These are phyloP conservation scores for Spergularia bocconei DNA, from an alignment of 148 eudicot species.

Conservation along the genomic window DNA sequence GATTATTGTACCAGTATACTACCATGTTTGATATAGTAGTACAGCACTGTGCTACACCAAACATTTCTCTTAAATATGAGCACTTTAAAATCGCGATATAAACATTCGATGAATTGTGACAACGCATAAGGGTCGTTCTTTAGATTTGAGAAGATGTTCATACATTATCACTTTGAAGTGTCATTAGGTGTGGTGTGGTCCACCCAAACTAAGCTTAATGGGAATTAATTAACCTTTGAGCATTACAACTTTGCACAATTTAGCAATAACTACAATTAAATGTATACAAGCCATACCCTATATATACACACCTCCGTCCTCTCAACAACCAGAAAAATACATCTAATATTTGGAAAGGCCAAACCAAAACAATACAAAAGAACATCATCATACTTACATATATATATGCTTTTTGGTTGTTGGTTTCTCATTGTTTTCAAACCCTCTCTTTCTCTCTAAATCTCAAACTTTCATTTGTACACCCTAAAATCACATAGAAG, in stretches of 20 bases:
- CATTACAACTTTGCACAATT: slow-evolving; percentile 27
- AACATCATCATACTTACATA: background rate
- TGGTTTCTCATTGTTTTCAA: slow-evolving; percentile 10
- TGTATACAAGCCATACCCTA: slow-evolving; percentile 22
- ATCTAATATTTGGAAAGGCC: background rate
- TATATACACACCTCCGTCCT: slow-evolving; percentile 21
- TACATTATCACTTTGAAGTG: slow-evolving; percentile 11
- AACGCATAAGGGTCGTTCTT: background rate
- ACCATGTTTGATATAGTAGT: too few relatives aligned
- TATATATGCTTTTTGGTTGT: background rate
- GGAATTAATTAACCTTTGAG: slow-evolving; percentile 11
- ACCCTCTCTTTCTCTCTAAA: background rate
- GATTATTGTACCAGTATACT: too few relatives aligned
- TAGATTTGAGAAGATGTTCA: background rate
- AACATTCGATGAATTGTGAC: background rate
- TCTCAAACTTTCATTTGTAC: background rate
- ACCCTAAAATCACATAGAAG: background rate
- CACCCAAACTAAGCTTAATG: slow-evolving; percentile 17
- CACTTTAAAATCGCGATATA: background rate
- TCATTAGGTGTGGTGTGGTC: slow-evolving; percentile 25
- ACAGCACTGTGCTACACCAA: too few relatives aligned
- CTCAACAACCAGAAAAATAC: too few relatives aligned
- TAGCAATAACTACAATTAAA: slow-evolving; percentile 5
- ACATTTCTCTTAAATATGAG: too few relatives aligned
- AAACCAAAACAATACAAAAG: background rate